Evolutionary conservation across 768 basidiomycete genomes (phyloP).

Genomic region (Gymnopilus dilepis): DNA sequence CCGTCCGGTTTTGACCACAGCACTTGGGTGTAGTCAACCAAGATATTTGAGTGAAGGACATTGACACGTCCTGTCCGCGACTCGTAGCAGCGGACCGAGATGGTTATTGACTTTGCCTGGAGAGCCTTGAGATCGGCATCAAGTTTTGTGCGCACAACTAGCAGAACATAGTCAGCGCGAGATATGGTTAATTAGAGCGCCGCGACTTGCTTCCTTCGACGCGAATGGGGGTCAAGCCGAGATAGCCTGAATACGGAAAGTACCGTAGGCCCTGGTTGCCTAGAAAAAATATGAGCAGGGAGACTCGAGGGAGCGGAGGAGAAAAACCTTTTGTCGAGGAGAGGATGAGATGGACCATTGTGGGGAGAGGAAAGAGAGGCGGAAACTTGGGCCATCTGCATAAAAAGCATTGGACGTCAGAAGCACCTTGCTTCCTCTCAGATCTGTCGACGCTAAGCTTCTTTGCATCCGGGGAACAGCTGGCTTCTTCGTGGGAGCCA

Average conservation of each 20-base stretch:
- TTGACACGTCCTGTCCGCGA: conserved; percentile 67
- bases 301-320: conserved; percentile 8
- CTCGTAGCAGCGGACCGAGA: conserved; percentile 88
- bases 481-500: conserved; percentile 37
- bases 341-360: conserved; percentile 75
- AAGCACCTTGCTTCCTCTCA: conserved; percentile 33
- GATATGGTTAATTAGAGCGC: conserved; percentile 7
- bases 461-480: conserved; percentile 35
- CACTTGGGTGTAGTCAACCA: conserved; percentile 68
- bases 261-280: conserved; percentile 72
- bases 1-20: conserved; percentile 71
- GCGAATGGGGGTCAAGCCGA: conserved; percentile 80
- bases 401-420: conserved; percentile 48
- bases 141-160: conserved; percentile 72
- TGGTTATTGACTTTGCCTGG: conserved; percentile 65
- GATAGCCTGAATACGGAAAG: conserved; percentile 79
- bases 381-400: conserved; percentile 41
- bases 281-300: conserved; percentile 23
- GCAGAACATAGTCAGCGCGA: neutral
- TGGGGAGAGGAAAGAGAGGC: conserved; percentile 35
- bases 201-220: conserved; percentile 71
- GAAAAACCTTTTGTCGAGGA: conserved; percentile 59
- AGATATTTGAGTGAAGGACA: conserved; percentile 60
- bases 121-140: conserved; percentile 75
- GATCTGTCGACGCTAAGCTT: conserved; percentile 40